Conservation (phyloP, 176 grass and related monocot species). For the Miscanthus lutarioriparius region DNA sequence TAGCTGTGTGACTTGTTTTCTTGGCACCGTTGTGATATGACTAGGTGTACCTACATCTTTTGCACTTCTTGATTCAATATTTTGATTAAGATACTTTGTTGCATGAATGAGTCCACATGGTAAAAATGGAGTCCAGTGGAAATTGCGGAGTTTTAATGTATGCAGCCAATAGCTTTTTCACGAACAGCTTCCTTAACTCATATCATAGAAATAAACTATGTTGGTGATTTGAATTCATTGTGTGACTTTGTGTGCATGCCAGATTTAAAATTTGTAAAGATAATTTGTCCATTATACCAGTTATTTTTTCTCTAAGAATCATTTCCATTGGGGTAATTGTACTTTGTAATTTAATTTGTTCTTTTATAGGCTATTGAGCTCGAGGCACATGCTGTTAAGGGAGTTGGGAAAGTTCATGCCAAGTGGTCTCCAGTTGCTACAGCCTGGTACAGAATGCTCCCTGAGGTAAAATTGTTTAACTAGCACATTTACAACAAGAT, state of each 20-base stretch:
- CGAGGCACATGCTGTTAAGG: conserved; percentile 89
- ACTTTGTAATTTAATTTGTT: background rate
- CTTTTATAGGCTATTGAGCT: conserved; percentile 76
- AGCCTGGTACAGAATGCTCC: conserved; percentile 95
- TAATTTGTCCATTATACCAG: background rate
- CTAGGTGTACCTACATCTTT: background rate
- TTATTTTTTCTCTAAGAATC: background rate
- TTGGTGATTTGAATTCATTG: background rate
- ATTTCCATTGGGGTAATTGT: background rate
- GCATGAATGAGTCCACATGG: background rate
- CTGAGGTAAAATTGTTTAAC: conserved; percentile 62
- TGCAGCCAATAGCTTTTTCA: background rate
- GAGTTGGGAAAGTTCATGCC: conserved; percentile 85
- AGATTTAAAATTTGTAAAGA: background rate
- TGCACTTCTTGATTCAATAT: conserved; percentile 1
- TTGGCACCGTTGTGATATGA: background rate
- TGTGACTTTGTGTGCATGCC: background rate
- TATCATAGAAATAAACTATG: background rate
- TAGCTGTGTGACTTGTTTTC: conserved; percentile 5
- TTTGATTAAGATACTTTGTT: conserved; percentile 22
- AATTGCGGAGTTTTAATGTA: background rate
- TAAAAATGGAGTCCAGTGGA: background rate
- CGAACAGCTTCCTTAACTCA: background rate
- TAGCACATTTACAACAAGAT: conserved; percentile 24
- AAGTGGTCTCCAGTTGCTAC: conserved; percentile 99